Percentiles rank a stretch among this genome's conserved stretches.
phyloP scores from a whole-genome alignment of 805 yeast genomes.

The Teunomyces funiuensis region DNA sequence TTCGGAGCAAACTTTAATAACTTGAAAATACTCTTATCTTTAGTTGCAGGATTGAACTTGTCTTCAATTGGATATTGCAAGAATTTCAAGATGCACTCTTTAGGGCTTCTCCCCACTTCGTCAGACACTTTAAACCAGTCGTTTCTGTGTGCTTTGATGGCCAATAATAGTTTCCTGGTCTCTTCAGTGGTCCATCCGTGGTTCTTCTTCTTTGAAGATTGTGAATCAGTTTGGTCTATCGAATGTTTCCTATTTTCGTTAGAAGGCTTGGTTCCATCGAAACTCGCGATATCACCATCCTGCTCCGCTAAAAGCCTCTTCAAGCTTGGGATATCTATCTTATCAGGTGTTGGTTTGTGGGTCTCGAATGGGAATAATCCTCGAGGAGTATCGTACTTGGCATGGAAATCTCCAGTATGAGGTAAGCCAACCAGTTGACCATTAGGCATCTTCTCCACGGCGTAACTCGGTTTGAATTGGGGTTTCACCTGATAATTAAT shows the following conservation, averaged over 20 bases:
- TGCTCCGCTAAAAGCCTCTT: slow-evolving; percentile 25
- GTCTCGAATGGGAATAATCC: slow-evolving; percentile 91
- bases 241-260: slow-evolving; percentile 5
- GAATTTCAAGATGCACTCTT: slow-evolving; percentile 78
- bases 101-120: slow-evolving; percentile 63
- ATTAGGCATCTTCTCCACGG: slow-evolving; percentile 49
- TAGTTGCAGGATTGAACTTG: slow-evolving; percentile 44
- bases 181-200: slow-evolving; percentile 69
- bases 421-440: slow-evolving; percentile 56
- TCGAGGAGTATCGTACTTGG: slow-evolving; percentile 83
- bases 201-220: slow-evolving; percentile 25
- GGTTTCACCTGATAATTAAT: slow-evolving; percentile 91
- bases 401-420: slow-evolving; percentile 71
- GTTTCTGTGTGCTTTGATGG: slow-evolving; percentile 58
- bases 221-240: slow-evolving; percentile 7
- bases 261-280: neutral
- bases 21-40: slow-evolving; percentile 52
- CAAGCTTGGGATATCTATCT: slow-evolving; percentile 40
- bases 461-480: slow-evolving; percentile 62
- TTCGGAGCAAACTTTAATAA: slow-evolving; percentile 81
- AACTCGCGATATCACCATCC: slow-evolving; percentile 3
- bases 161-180: slow-evolving; percentile 58
- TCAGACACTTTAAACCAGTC: slow-evolving; percentile 81
- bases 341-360: slow-evolving; percentile 62
- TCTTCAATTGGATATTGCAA: slow-evolving; percentile 82